phyloP scores from a whole-genome alignment of 2,329 filamentous ascomycete species.

The Fusarium albosuccineum region DNA sequence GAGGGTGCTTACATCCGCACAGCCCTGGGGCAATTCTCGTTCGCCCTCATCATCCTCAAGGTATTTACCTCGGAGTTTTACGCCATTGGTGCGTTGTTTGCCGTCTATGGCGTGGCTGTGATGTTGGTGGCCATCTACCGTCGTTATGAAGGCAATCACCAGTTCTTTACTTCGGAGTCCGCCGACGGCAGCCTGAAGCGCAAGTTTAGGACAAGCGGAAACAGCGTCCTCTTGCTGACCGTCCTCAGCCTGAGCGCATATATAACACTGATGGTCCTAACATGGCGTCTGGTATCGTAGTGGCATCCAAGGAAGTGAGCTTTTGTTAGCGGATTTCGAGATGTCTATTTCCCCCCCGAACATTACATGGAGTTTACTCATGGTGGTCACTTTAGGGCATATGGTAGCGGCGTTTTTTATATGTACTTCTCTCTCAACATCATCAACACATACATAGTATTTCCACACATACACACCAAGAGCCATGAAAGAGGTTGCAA shows the following conservation, averaged over 20 bases:
- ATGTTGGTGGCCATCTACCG: constrained; percentile 87
- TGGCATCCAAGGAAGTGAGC: neutral
- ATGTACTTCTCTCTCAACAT: neutral
- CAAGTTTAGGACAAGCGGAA: constrained; percentile 74
- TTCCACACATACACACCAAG: too few species aligned
- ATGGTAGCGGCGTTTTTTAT: neutral
- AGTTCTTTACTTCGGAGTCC: constrained; percentile 79
- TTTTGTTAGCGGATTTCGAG: neutral
- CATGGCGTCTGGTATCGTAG: constrained; percentile 58
- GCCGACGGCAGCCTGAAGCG: constrained; percentile 54
- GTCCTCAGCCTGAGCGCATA: constrained; percentile 70
- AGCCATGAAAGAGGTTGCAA: too few species aligned
- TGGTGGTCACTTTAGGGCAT: neutral
- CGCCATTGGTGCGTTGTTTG: constrained; percentile 94
- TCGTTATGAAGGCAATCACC: constrained; percentile 89
- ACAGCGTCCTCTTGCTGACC: constrained; percentile 71
- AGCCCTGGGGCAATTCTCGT: constrained; percentile 93
- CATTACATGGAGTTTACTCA: neutral
- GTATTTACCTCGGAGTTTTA: constrained; percentile 99
- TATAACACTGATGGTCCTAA: constrained; percentile 67
- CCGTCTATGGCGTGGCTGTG: constrained; percentile 88
- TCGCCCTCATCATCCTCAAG: constrained; percentile 88
- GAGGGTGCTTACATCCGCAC: constrained; percentile 98
- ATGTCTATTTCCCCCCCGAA: neutral
- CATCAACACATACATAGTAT: too few species aligned